Evolutionary conservation across 805 yeast genomes (phyloP), one percentile per base, ranked within the genome.

Genomic region (Barnettozyma californica): DNA sequence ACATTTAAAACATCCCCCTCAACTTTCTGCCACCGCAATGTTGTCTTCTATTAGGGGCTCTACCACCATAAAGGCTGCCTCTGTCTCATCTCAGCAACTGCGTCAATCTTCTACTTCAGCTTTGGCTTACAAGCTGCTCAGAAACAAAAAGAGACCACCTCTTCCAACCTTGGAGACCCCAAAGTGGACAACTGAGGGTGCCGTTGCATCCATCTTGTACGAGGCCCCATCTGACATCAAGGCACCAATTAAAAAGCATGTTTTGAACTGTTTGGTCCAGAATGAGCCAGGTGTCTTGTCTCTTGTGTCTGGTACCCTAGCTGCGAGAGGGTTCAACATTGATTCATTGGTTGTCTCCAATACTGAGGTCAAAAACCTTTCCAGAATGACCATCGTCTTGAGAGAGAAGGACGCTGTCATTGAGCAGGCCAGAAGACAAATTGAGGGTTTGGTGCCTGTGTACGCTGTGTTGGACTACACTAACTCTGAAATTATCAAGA

Each of bases 251-350:
- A 83, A 85, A 57, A 87, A 87, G 62, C 99, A 94, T 61, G 95
- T 94, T 41, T 76, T 94, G 66, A 94, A 92, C 77, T 94, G 99
- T 73, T 77, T 94, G 64, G 99, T 94, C 16, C 98, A 94, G 71
- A 92, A 94, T 68, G 99, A 94, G 71, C 98, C 99, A 8, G 99
- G 99, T 76, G 99, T 94, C 41, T 74, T 94, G 60, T 84, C 96
- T 33, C 80, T 92, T 47, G 87, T 94, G 39, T 86, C 97, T 7
- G 97, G 97, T 47, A 90, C 96, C 46, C 77, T 94, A 57, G 99
- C 99, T 35, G 98, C 97, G 36, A 80, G 99, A 68, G 99, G 99
- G 16, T 94, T 94, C 81, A 94, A 94, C 73, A 94, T 94, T 63
- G 99, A 94, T 68, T 92, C 98, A 10, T 77, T 94, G 55, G 97